Evolutionary conservation across 2,329 filamentous ascomycete species (phyloP).

Genomic region (Xylariomycetidae sp.): DNA sequence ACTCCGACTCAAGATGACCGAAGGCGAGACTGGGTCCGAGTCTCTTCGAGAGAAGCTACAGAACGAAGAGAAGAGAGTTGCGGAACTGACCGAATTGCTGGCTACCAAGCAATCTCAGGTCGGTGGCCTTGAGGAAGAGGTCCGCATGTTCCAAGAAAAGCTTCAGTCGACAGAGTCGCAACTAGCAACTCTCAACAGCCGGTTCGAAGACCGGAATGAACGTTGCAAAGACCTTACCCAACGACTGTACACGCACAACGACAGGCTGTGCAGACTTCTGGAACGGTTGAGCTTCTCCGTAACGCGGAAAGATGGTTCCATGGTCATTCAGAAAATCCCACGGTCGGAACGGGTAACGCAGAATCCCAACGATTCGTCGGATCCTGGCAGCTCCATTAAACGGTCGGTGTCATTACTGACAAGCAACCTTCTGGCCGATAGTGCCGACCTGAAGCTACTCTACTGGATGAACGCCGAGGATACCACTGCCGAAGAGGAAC

Average conservation of each 20-base stretch:
- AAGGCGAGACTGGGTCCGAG: slow-evolving; percentile 80
- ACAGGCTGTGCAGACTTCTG: slow-evolving; percentile 74
- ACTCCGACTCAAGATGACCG: slow-evolving; percentile 66
- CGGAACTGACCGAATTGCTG: slow-evolving; percentile 62
- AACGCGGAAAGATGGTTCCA: slow-evolving; percentile 63
- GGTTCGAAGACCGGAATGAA: slow-evolving; percentile 63
- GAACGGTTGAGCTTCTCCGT: slow-evolving; percentile 84
- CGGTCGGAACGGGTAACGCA: slow-evolving; percentile 52
- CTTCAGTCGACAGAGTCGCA: slow-evolving; percentile 48
- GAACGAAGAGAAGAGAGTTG: slow-evolving; percentile 68
- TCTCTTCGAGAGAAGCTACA: slow-evolving; percentile 67
- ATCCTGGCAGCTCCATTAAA: slow-evolving; percentile 47
- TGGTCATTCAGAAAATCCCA: slow-evolving; percentile 68
- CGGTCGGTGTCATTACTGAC: slow-evolving; percentile 47
- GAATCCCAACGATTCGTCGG: slow-evolving; percentile 52
- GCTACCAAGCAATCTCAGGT: slow-evolving; percentile 70
- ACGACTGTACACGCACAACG: slow-evolving; percentile 75
- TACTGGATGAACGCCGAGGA: slow-evolving; percentile 75
- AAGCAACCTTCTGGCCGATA: slow-evolving; percentile 51
- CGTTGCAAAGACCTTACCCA: slow-evolving; percentile 80
- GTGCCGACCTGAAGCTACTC: slow-evolving; percentile 64
- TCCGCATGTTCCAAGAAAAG: slow-evolving; percentile 62
- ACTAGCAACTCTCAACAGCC: slow-evolving; percentile 43
- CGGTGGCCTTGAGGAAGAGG: slow-evolving; percentile 69
- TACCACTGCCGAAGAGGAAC: slow-evolving; percentile 59